Percentiles rank a stretch among this genome's conserved stretches.
These are phyloP conservation scores for Pseudogymnoascus sp. DNA, from an alignment of 2,329 filamentous ascomycete genomes.

Conservation along the genomic window DNA sequence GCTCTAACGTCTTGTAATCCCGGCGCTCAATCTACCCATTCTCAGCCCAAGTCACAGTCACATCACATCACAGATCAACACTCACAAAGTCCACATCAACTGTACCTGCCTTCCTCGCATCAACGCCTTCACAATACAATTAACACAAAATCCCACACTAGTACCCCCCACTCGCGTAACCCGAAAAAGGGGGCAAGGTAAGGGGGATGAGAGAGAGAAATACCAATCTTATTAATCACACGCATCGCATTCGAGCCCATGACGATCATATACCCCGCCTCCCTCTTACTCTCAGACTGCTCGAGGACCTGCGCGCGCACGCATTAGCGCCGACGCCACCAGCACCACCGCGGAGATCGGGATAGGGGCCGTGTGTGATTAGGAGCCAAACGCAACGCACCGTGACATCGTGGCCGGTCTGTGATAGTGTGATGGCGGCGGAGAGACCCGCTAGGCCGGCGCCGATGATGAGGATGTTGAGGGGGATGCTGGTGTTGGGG, in stretches of 20 bases:
- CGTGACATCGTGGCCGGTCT: constrained; percentile 27
- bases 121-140: neutral
- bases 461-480: constrained; percentile 24
- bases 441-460: constrained; percentile 37
- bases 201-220: neutral
- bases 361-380: neutral
- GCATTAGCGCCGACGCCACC: neutral
- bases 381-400: constrained; percentile 15
- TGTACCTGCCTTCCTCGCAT: neutral
- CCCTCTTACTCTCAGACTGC: neutral
- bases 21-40: neutral
- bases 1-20: neutral
- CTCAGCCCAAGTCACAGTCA: neutral
- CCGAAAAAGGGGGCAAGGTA: neutral
- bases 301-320: neutral
- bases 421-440: constrained; percentile 19
- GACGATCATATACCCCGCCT: constrained; percentile 4
- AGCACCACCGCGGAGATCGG: neutral
- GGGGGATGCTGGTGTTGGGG: neutral
- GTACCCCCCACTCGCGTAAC: neutral
- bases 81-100: neutral
- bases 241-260: constrained; percentile 3
- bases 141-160: neutral
- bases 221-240: neutral
- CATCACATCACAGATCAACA: neutral